A percentile compares a stretch with the other conserved stretches of the same genome.
phyloP scores from a whole-genome alignment of 768 basidiomycete genomes.

The Strobilomyces dryophilus region DNA sequence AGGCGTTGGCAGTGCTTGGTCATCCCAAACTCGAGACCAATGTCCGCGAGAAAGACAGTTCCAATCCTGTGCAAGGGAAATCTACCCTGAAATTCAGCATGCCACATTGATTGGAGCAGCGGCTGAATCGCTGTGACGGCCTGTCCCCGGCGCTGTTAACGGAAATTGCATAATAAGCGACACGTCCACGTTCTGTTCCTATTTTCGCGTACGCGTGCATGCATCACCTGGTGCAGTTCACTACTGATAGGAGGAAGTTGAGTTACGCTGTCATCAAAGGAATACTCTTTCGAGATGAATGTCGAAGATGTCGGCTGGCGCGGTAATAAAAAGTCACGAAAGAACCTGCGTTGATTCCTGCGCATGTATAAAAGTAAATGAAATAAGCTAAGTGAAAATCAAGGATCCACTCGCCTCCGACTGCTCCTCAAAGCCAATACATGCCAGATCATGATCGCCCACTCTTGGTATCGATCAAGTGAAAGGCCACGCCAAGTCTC shows the following conservation, averaged over 20 bases:
- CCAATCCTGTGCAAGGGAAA: conserved; percentile 65
- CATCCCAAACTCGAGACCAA: conserved; percentile 75
- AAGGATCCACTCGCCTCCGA: conserved; percentile 50
- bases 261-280: conserved; percentile 37
- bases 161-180: conserved; percentile 2
- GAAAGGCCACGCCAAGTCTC: conserved; percentile 66
- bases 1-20: conserved; percentile 58
- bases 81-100: conserved; percentile 73
- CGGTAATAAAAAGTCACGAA: conserved; percentile 60
- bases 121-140: conserved; percentile 58
- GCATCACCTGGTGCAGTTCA: conserved; percentile 41
- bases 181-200: conserved; percentile 11
- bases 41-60: conserved; percentile 70
- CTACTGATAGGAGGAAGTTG: conserved; percentile 37
- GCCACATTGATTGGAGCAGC: conserved; percentile 70
- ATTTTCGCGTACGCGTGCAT: conserved; percentile 34
- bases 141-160: conserved; percentile 57
- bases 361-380: conserved; percentile 3
- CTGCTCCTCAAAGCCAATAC: conserved; percentile 63
- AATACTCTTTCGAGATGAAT: conserved; percentile 55
- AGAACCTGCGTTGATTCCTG: conserved; percentile 61
- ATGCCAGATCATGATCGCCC: conserved; percentile 79
- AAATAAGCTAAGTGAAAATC: conserved; percentile 7
- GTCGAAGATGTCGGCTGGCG: conserved; percentile 50
- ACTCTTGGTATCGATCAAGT: conserved; percentile 60